phyloP scores from a whole-genome alignment of 805 yeast species.

The Candida quercuum region DNA sequence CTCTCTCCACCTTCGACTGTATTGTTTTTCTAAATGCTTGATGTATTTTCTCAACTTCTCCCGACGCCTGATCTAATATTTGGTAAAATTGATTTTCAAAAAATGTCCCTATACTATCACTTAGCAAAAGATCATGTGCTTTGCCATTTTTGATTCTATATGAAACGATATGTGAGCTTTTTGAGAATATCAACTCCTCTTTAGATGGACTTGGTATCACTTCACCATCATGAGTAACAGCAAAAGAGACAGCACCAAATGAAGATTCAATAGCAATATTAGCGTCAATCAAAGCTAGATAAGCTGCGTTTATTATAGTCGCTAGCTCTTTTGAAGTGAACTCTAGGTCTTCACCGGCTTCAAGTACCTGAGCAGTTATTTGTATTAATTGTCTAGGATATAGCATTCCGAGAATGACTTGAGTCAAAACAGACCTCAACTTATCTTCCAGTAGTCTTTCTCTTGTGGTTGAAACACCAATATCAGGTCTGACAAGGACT shows the following conservation, averaged over 20 bases:
- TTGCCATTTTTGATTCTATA: conserved; percentile 46
- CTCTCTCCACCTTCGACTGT: conserved; percentile 40
- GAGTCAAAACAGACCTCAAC: conserved; percentile 53
- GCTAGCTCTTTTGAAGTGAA: conserved; percentile 21
- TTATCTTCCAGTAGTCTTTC: conserved; percentile 76
- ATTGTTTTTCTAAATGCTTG: conserved; percentile 41
- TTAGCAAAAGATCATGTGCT: conserved; percentile 51
- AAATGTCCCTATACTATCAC: conserved; percentile 73
- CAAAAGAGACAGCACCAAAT: conserved; percentile 52
- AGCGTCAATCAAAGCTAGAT: conserved; percentile 74
- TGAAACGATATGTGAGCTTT: conserved; percentile 63
- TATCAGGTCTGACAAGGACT: conserved; percentile 70
- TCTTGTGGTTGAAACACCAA: conserved; percentile 68
- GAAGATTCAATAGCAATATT: conserved; percentile 66
- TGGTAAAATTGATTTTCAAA: conserved; percentile 47
- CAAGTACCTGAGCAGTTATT: conserved; percentile 59
- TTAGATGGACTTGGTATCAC: conserved; percentile 41
- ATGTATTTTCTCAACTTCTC: conserved; percentile 40
- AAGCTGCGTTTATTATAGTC: conserved; percentile 55
- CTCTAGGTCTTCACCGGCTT: conserved; percentile 40
- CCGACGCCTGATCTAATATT: conserved; percentile 47
- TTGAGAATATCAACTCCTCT: conserved; percentile 35
- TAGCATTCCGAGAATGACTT: conserved; percentile 52
- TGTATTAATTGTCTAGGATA: conserved; percentile 81
- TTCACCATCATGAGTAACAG: conserved; percentile 28